phyloP scores from a whole-genome alignment of 495 filamentous ascomycete species.

The Hypoxylon rickii region DNA sequence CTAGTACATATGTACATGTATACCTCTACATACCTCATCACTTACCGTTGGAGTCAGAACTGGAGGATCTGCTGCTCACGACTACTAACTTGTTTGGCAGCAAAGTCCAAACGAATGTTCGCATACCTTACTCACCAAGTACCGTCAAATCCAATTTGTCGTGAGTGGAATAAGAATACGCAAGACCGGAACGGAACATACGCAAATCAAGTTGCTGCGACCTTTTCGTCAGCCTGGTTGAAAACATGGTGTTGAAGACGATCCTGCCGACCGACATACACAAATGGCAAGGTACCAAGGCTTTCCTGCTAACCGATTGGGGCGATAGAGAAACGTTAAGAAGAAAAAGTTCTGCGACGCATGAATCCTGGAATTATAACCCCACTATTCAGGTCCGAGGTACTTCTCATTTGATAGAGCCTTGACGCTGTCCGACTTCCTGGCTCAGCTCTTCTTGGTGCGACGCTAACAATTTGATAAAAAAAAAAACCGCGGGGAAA shows the following conservation, averaged over 20 bases:
- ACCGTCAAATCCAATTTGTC: not conserved
- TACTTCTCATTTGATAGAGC: slow-evolving; percentile 16
- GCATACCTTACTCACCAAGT: not conserved
- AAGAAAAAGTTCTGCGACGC: slow-evolving; percentile 1
- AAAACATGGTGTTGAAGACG: too few relatives aligned
- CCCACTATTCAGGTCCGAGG: slow-evolving; percentile 1
- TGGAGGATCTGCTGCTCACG: too few relatives aligned
- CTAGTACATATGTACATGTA: not conserved
- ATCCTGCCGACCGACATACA: slow-evolving; percentile 6
- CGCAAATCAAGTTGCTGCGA: slow-evolving; percentile 7
- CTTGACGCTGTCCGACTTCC: slow-evolving; percentile 8
- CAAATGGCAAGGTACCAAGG: not conserved
- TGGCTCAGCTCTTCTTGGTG: slow-evolving; percentile 8
- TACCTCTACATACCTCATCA: too few relatives aligned
- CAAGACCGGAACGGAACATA: slow-evolving; percentile 14
- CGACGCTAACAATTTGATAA: slow-evolving; percentile 10
- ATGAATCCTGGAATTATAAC: not conserved
- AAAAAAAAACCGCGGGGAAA: not conserved
- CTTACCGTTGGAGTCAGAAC: too few relatives aligned
- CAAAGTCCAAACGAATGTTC: too few relatives aligned
- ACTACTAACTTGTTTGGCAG: too few relatives aligned
- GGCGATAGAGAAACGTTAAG: not conserved
- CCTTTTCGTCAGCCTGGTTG: too few relatives aligned
- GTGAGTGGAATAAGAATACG: slow-evolving; percentile 10
- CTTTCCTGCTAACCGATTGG: not conserved